These are phyloP conservation scores for Trichosporon sp. DNA, from an alignment of 1,284 basidiomycete species.

Conservation along the genomic window DNA sequence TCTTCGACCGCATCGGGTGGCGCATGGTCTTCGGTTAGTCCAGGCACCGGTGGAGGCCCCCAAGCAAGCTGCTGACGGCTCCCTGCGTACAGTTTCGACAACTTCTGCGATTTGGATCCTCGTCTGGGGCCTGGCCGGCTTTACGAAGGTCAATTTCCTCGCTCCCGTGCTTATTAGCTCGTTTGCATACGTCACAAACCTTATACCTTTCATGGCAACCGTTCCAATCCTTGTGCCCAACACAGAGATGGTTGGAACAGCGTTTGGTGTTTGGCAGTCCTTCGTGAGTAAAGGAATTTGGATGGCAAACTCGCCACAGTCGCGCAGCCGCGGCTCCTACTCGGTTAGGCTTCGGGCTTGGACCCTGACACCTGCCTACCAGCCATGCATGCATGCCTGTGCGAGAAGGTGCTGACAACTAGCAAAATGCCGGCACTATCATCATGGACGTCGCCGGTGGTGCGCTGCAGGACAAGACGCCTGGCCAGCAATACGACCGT, in stretches of 20 bases:
- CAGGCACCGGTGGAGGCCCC: no score
- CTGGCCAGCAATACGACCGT: slow-evolving; percentile 36
- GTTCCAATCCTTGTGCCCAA: slow-evolving; percentile 50
- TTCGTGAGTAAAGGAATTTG: no score
- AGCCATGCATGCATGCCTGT: no score
- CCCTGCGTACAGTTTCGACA: not conserved
- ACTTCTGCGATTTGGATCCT: slow-evolving; percentile 40
- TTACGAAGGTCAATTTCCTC: slow-evolving; percentile 48
- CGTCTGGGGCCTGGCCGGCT: slow-evolving; percentile 49
- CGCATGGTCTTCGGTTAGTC: slow-evolving; percentile 26
- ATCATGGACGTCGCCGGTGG: slow-evolving; percentile 50
- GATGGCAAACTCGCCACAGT: no score
- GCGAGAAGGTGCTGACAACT: no score
- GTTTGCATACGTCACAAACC: slow-evolving; percentile 46
- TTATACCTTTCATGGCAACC: slow-evolving; percentile 47
- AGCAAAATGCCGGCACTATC: slow-evolving; percentile 9
- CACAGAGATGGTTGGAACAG: slow-evolving; percentile 49
- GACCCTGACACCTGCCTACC: no score
- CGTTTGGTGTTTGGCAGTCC: slow-evolving; percentile 41
- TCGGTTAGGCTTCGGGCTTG: no score
- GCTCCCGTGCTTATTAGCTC: slow-evolving; percentile 47
- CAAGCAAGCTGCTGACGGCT: not conserved
- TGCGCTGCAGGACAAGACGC: slow-evolving; percentile 49
- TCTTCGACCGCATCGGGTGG: slow-evolving; percentile 43
- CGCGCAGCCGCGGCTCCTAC: no score